Evolutionary conservation across 2,329 filamentous ascomycete genomes (phyloP).

Genomic region (Cladophialophora chaetospira): DNA sequence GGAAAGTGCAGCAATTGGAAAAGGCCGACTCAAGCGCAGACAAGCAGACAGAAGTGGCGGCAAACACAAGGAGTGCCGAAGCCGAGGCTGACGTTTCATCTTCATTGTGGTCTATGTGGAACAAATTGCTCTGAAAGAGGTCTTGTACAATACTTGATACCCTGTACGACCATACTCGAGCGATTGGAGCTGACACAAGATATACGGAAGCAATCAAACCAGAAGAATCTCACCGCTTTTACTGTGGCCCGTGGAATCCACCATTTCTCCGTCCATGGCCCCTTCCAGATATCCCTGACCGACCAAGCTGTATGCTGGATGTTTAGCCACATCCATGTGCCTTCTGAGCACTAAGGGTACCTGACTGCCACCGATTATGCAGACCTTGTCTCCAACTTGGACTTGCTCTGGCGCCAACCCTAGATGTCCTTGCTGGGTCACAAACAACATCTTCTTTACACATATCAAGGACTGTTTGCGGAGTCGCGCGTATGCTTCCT

Average conservation of each 20-base stretch:
- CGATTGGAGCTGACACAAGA: neutral
- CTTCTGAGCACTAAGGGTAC: too few species aligned
- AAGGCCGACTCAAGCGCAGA: neutral
- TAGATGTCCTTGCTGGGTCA: too few species aligned
- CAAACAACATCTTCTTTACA: too few species aligned
- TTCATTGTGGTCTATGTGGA: slow-evolving; percentile 9
- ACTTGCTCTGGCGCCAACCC: too few species aligned
- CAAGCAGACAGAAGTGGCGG: neutral
- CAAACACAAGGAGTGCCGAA: neutral
- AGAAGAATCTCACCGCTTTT: neutral
- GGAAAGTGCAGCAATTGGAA: slow-evolving; percentile 7
- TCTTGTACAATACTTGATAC: neutral
- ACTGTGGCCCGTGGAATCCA: too few species aligned
- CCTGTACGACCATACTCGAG: slow-evolving; percentile 1
- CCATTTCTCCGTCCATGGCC: neutral
- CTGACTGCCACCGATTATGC: too few species aligned
- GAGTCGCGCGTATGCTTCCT: too few species aligned
- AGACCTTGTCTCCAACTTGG: too few species aligned
- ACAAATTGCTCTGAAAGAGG: neutral
- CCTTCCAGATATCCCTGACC: too few species aligned
- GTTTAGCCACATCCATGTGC: too few species aligned
- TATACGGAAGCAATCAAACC: neutral
- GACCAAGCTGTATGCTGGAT: too few species aligned
- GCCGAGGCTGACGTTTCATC: neutral
- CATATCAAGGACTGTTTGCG: too few species aligned